Evolutionary conservation across 495 filamentous ascomycete species (phyloP).

Genomic region (Lasiosphaeria miniovina): DNA sequence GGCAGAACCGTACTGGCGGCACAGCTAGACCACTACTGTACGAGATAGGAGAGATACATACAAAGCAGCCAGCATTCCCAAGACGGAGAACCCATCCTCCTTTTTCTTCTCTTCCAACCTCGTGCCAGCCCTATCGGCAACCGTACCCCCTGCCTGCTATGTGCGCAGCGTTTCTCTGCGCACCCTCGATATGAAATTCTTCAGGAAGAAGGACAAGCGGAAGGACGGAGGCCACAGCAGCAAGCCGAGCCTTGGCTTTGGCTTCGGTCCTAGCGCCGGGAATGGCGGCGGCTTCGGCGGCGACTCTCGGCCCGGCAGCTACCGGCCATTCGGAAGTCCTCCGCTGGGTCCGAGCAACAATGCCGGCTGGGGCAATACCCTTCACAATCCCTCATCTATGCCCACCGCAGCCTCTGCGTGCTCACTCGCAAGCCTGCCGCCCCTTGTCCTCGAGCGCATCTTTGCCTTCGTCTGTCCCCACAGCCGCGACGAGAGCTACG

Average conservation of each 20-base stretch:
- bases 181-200: slow-evolving; percentile 39
- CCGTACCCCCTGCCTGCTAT: neutral
- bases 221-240: slow-evolving; percentile 17
- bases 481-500: slow-evolving; percentile 68
- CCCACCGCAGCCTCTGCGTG: slow-evolving; percentile 30
- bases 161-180: neutral
- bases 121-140: neutral
- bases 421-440: slow-evolving; percentile 50
- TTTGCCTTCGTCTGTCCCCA: slow-evolving; percentile 85
- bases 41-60: too few species aligned
- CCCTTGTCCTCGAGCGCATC: slow-evolving; percentile 64
- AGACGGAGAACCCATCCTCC: slow-evolving; percentile 3
- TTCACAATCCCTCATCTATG: slow-evolving; percentile 10
- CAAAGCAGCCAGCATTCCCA: too few species aligned
- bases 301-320: slow-evolving; percentile 13
- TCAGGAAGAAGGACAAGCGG: slow-evolving; percentile 37
- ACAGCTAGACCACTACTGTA: too few species aligned
- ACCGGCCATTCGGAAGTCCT: slow-evolving; percentile 18
- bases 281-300: neutral
- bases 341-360: slow-evolving; percentile 1
- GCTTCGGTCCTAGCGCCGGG: slow-evolving; percentile 2
- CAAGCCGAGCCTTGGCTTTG: slow-evolving; percentile 18
- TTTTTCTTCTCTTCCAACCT: slow-evolving; percentile 5
- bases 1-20: too few species aligned
- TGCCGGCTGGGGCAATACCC: neutral